phyloP scores from a whole-genome alignment of 306 rosid genomes.

The Sphenostylis stenocarpa region DNA sequence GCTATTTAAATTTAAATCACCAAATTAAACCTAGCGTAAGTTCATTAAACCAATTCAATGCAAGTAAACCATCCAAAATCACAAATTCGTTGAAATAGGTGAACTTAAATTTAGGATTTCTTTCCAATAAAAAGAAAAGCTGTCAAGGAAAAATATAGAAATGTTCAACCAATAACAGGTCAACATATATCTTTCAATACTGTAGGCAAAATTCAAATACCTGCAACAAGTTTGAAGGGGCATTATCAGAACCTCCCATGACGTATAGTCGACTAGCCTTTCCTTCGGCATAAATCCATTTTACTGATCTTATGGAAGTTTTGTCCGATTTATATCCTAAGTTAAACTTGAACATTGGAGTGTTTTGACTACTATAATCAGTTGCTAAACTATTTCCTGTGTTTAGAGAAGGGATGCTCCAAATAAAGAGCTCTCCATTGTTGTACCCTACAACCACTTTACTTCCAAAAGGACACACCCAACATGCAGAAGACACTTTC shows the following conservation, averaged over 20 bases:
- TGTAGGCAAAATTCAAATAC: slow-evolving; percentile 40
- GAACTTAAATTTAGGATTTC: neutral
- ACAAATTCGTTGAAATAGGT: neutral
- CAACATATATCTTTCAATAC: neutral
- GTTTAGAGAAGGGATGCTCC: slow-evolving; percentile 66
- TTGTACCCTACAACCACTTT: slow-evolving; percentile 81
- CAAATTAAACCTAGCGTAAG: neutral
- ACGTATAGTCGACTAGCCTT: slow-evolving; percentile 78
- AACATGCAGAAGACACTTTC: slow-evolving; percentile 83
- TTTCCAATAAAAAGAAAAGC: neutral
- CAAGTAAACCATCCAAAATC: neutral
- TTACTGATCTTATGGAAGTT: slow-evolving; percentile 61
- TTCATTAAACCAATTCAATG: neutral
- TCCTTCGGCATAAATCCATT: slow-evolving; percentile 77
- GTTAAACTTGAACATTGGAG: slow-evolving; percentile 72
- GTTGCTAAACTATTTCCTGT: slow-evolving; percentile 37
- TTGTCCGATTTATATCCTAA: slow-evolving; percentile 80
- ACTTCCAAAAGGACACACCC: slow-evolving; percentile 86
- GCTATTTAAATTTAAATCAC: neutral
- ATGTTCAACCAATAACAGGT: neutral
- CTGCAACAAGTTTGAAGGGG: slow-evolving; percentile 61
- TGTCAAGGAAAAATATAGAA: neutral
- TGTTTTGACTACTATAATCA: slow-evolving; percentile 42
- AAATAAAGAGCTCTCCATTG: slow-evolving; percentile 81
- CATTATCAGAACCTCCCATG: slow-evolving; percentile 55